Conservation (phyloP, 129 eudicot genomes). For the Chrysanthemum makinoi region DNA sequence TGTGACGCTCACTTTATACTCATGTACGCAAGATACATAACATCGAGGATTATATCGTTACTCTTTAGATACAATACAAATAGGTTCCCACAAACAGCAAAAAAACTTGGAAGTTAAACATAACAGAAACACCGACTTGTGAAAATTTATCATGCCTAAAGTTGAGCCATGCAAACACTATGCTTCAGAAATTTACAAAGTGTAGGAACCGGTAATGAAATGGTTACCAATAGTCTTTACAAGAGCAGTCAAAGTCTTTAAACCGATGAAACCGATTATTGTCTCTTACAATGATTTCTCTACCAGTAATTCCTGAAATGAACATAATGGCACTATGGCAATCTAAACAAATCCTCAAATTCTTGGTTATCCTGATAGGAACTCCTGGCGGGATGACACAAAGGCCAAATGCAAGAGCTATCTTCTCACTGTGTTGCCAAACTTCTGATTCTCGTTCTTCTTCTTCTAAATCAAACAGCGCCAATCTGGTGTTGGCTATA, state of each 20-base stretch:
- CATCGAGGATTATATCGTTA: too few relatives aligned
- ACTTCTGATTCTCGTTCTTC: constrained; percentile 88
- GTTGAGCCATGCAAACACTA: background rate
- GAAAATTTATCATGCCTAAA: background rate
- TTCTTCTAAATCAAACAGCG: constrained; percentile 78
- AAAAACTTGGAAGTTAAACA: background rate
- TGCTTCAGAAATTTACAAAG: constrained; percentile 9
- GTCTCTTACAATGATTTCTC: constrained; percentile 76
- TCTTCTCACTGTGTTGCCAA: constrained; percentile 77
- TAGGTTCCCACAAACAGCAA: background rate
- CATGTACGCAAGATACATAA: too few relatives aligned
- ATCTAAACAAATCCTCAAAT: constrained; percentile 70
- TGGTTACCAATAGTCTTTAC: constrained; percentile 74
- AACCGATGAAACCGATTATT: constrained; percentile 70
- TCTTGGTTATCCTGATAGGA: constrained; percentile 73
- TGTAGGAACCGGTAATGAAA: background rate
- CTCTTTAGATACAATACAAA: background rate
- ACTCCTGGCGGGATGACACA: constrained; percentile 60
- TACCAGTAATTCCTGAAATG: constrained; percentile 54
- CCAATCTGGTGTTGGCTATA: constrained; percentile 47
- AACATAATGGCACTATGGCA: constrained; percentile 75
- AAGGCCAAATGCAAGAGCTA: constrained; percentile 78
- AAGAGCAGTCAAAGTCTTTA: constrained; percentile 51
- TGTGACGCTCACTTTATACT: too few relatives aligned
- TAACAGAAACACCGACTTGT: too few relatives aligned